These are phyloP conservation scores for Pseudognaphalium luteoalbum DNA, from an alignment of 129 eudicot genomes.

Conservation along the genomic window DNA sequence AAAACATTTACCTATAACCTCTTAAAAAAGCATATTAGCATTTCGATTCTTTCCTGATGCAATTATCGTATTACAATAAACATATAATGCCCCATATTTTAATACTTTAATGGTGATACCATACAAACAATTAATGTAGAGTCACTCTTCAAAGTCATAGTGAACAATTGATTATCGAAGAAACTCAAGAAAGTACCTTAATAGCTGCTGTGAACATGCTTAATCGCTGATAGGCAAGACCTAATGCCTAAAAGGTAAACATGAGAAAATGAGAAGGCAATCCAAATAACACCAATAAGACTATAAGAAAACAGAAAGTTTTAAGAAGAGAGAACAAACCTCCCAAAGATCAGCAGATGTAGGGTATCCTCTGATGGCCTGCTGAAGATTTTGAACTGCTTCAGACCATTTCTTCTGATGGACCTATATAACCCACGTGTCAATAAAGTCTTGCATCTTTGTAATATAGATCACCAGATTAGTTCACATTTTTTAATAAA, in stretches of 20 bases:
- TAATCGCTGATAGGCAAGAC: conserved; percentile 89
- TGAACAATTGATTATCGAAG: conserved; percentile 5
- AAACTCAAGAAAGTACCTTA: conserved; percentile 53
- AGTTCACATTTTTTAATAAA: neutral
- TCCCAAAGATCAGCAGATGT: conserved; percentile 97
- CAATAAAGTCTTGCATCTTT: neutral
- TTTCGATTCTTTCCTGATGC: neutral
- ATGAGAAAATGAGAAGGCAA: conserved; percentile 25
- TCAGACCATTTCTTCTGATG: conserved; percentile 83
- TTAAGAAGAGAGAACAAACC: conserved; percentile 40
- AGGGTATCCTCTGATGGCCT: conserved; percentile 95
- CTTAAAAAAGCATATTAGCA: neutral
- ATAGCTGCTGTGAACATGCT: conserved; percentile 98
- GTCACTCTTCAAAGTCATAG: neutral
- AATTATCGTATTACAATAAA: conserved; percentile 7
- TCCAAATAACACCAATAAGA: conserved; percentile 13
- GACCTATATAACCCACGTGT: conserved; percentile 47
- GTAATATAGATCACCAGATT: neutral
- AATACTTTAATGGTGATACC: conserved; percentile 7
- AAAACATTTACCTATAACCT: neutral
- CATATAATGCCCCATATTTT: neutral
- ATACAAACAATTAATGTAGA: conserved; percentile 15
- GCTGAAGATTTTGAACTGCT: conserved; percentile 91
- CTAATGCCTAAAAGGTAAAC: conserved; percentile 60
- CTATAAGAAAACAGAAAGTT: conserved; percentile 9